Evolutionary conservation across 148 eudicot species (phyloP).

Genomic region (Nepenthes gracilis): DNA sequence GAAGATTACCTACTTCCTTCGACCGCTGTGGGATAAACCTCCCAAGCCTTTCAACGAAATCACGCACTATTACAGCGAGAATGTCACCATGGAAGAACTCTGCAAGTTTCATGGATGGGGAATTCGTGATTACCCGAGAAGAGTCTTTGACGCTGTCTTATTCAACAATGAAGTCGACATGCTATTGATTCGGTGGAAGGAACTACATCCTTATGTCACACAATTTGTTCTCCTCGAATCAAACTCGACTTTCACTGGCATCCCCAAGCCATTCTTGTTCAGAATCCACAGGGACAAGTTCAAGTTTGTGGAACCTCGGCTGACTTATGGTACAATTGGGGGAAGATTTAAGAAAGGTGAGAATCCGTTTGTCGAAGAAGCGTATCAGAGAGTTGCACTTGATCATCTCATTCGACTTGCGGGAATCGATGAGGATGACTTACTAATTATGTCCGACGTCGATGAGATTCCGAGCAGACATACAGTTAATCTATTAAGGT

Average conservation of each 20-base stretch:
- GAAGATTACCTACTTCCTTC: constrained; percentile 22
- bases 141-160: constrained; percentile 27
- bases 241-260: constrained; percentile 24
- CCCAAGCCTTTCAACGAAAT: constrained; percentile 20
- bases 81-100: constrained; percentile 18
- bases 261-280: constrained; percentile 19
- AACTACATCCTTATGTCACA: constrained; percentile 20
- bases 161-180: constrained; percentile 31
- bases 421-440: constrained; percentile 22
- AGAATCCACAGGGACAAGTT: constrained; percentile 11
- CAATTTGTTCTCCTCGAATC: constrained; percentile 27
- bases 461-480: constrained; percentile 28
- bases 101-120: constrained; percentile 31
- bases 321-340: constrained; percentile 19
- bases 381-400: constrained; percentile 21
- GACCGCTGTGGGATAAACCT: constrained; percentile 29
- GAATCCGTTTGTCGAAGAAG: constrained; percentile 28
- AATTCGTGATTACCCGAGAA: constrained; percentile 26
- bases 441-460: constrained; percentile 27
- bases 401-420: constrained; percentile 21
- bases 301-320: constrained; percentile 17
- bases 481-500: constrained; percentile 18
- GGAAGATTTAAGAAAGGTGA: constrained; percentile 22
- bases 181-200: constrained; percentile 28
- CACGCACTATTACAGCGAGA: constrained; percentile 19